Base-by-base conservation (phyloP, 169 alveolate genomes). In the Babesia ovata region DNA sequence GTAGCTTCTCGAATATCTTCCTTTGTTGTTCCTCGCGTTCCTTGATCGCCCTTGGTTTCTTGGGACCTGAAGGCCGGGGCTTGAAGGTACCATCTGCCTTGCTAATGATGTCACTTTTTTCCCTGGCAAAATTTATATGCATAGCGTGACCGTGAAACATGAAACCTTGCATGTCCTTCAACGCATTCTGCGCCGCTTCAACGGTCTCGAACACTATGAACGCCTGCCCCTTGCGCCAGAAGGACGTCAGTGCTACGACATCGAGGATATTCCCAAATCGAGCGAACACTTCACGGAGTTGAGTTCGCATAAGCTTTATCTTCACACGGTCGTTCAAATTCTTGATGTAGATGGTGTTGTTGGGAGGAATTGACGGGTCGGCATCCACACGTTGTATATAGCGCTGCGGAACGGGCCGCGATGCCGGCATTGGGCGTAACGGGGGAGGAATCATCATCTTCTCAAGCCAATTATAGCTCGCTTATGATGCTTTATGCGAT, bases 171-270 rank as follows among this genome's bases (percentile, higher is more conserved):
- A 91, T 56, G 26, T 88, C 93, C 24, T 76, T 63, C 54, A 91
- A 53, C 22, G 95, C 95, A 49, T 87, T 79, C 24, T 89, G 79
- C 26, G 95, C 91, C 14, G 92, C 63, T 16, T 91, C 93, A 12
- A 85, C 84, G 14, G 50, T 65, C 39, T 79, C 91, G 62, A 81
- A 91, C 21, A 91, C 88, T 28, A 91, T 67, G 92, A 94, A 91
- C 16, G 95, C 95, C 76, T 91, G 95, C 17, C 95, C 95, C 49
- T 85, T 86, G 56, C 95, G 66, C 95, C 95, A 91, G 79, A 91
- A 91, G 22, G 95, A 91, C 45, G 85, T 81, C 91, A 91, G 86
- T 22, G 92, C 94, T 14, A 91, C 88, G 49, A 91, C 54, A 46
- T 91, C 91, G 59, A 86, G 61, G 28, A 91, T 79, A 48, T 63